These are phyloP conservation scores for Hortiboletus flavorubellus DNA, from an alignment of 768 basidiomycete species.

Conservation along the genomic window DNA sequence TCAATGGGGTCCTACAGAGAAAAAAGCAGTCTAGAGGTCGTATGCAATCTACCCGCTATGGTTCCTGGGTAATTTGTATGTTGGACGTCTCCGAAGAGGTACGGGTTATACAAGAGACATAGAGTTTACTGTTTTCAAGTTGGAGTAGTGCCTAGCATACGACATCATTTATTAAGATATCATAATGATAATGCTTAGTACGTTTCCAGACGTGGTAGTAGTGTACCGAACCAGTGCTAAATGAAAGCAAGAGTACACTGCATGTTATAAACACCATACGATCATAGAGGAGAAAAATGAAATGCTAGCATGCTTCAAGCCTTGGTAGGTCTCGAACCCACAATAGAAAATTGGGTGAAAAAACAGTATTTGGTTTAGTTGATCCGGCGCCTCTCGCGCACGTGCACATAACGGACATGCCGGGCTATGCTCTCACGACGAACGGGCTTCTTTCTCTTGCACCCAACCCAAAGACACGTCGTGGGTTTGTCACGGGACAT, in stretches of 20 bases:
- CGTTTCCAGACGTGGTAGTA: background rate
- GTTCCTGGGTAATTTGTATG: too few species aligned
- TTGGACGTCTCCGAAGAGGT: too few species aligned
- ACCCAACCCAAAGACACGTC: slow-evolving; percentile 14
- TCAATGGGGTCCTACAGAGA: too few species aligned
- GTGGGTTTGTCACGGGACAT: background rate
- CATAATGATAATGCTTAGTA: too few species aligned
- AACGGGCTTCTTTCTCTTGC: background rate
- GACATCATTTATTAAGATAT: too few species aligned
- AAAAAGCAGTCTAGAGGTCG: too few species aligned
- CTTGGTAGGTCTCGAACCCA: background rate
- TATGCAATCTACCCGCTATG: too few species aligned
- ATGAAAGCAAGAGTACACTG: background rate
- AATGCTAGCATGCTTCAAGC: too few species aligned
- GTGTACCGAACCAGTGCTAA: background rate
- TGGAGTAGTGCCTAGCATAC: too few species aligned
- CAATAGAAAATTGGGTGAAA: background rate
- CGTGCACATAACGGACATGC: slow-evolving; percentile 17
- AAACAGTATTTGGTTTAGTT: background rate
- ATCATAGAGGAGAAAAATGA: background rate
- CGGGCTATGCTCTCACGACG: slow-evolving; percentile 23
- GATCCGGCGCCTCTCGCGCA: slow-evolving; percentile 7
- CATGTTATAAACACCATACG: background rate
- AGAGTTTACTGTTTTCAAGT: too few species aligned
- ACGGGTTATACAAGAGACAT: too few species aligned